A percentile compares a stretch with the other conserved stretches of the same genome.
Conservation (phyloP, 371 early-diverging fungal species). For the Antonospora locustae region DNA sequence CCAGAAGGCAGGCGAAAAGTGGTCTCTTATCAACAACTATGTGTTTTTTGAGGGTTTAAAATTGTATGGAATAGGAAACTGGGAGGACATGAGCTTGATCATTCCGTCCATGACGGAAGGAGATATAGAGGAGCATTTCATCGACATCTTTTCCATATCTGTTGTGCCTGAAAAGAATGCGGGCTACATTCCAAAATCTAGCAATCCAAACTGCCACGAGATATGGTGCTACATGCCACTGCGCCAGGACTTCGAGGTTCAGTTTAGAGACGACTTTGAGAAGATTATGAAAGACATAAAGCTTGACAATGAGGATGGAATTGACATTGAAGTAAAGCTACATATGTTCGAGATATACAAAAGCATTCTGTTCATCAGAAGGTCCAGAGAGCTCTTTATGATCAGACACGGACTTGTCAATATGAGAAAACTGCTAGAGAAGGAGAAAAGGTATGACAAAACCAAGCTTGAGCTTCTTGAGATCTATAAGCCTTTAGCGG, state of each 20-base stretch:
- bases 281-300: conserved; percentile 34
- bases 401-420: conserved; percentile 37
- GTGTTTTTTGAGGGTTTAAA: conserved; percentile 49
- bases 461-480: background rate
- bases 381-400: conserved; percentile 35
- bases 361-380: conserved; percentile 35
- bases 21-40: conserved; percentile 50
- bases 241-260: conserved; percentile 54
- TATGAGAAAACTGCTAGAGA: conserved; percentile 14
- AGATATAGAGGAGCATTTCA: conserved; percentile 50
- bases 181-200: background rate
- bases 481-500: conserved; percentile 17
- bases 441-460: conserved; percentile 9
- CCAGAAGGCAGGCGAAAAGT: conserved; percentile 1
- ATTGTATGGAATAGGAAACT: conserved; percentile 52
- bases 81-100: conserved; percentile 41
- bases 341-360: conserved; percentile 40
- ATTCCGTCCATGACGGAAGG: conserved; percentile 33
- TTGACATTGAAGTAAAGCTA: conserved; percentile 33
- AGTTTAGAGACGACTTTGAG: conserved; percentile 52
- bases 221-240: conserved; percentile 47
- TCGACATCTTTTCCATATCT: conserved; percentile 28
- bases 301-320: conserved; percentile 37
- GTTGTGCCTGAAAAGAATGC: background rate
- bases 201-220: conserved; percentile 24